These are phyloP conservation scores for Sonneratia alba DNA, from an alignment of 345 rosid species.

Conservation along the genomic window DNA sequence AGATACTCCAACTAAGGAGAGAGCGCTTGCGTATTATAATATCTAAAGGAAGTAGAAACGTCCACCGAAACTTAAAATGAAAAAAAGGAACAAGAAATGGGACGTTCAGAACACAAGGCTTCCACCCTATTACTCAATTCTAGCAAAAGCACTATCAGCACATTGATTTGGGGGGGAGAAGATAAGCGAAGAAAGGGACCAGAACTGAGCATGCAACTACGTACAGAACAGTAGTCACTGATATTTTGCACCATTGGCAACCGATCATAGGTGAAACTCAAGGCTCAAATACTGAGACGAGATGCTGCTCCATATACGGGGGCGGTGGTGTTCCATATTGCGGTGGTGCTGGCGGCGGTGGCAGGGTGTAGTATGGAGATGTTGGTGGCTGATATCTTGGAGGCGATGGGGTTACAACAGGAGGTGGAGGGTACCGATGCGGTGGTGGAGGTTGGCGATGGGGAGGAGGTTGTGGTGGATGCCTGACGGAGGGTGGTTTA, in stretches of 20 bases:
- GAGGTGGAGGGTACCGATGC: constrained; percentile 10
- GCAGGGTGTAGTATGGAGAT: constrained; percentile 4
- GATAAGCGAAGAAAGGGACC: background rate
- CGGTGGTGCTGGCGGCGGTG: background rate
- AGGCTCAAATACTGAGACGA: background rate
- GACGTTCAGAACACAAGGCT: no score
- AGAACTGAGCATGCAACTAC: background rate
- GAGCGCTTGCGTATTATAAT: no score
- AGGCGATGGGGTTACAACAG: constrained; percentile 11
- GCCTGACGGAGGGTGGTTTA: background rate
- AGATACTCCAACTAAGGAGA: no score
- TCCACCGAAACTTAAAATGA: no score
- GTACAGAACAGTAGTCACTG: background rate
- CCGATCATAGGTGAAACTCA: background rate
- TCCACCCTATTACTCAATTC: no score
- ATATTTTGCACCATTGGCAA: background rate
- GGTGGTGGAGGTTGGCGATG: background rate
- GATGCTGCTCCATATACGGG: background rate
- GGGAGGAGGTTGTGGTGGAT: background rate
- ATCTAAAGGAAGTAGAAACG: no score
- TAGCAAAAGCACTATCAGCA: no score
- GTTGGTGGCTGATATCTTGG: background rate
- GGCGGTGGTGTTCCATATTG: constrained; percentile 14
- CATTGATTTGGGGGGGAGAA: no score
- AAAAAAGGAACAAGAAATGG: no score